Conservation (phyloP, 208 protist genomes). For the Trypanosoma avium region DNA sequence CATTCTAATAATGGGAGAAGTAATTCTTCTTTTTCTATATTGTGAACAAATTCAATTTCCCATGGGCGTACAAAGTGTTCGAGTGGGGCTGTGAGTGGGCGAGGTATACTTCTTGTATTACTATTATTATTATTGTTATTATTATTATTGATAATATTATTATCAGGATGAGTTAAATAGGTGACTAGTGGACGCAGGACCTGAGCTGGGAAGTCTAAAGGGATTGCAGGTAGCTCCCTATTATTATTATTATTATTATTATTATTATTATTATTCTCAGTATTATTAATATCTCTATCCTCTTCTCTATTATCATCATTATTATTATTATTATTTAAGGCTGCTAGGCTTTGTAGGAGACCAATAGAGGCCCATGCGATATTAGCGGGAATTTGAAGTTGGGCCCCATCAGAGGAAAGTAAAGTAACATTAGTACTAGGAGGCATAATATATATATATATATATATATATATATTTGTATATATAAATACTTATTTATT, state of each 20-base stretch:
- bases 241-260: slow-evolving; percentile 13
- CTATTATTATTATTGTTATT: too few species aligned
- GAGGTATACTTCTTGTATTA: too few species aligned
- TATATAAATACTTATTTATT: not conserved
- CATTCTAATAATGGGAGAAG: slow-evolving; percentile 51
- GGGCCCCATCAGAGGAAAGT: too few species aligned
- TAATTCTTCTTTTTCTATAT: slow-evolving; percentile 38
- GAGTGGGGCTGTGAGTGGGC: slow-evolving; percentile 38
- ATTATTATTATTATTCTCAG: too few species aligned
- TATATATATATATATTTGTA: slow-evolving; percentile 6
- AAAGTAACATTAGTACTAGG: slow-evolving; percentile 1
- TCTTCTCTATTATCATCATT: too few species aligned
- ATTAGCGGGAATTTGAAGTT: too few species aligned
- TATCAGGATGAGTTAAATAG: slow-evolving; percentile 24
- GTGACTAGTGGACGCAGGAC: slow-evolving; percentile 10
- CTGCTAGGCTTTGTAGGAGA: slow-evolving; percentile 12
- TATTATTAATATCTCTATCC: too few species aligned
- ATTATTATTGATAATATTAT: too few species aligned
- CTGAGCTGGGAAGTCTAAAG: slow-evolving; percentile 21
- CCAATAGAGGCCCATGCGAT: slow-evolving; percentile 23
- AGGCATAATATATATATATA: slow-evolving; percentile 8
- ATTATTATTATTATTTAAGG: too few species aligned
- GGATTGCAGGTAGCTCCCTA: slow-evolving; percentile 11
- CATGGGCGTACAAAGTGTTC: slow-evolving; percentile 25
- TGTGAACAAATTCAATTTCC: slow-evolving; percentile 47